Percentiles rank a stretch among this genome's conserved stretches.
phyloP scores from a whole-genome alignment of 1,139 yeast species.

The Pichiaceae sp. region DNA sequence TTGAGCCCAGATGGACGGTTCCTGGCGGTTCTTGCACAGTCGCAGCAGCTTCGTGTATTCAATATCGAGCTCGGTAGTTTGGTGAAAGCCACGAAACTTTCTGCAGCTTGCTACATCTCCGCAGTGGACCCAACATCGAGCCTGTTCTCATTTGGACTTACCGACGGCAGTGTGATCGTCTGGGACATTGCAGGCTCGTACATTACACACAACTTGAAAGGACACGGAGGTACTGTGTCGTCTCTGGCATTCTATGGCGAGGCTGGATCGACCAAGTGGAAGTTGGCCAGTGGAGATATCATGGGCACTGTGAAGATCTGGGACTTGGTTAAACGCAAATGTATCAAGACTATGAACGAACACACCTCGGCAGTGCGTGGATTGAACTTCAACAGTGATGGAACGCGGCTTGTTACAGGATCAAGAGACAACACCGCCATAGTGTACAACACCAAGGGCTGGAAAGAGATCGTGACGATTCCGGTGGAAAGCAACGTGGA shows the following conservation, averaged over 20 bases:
- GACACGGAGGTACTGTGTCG: slow-evolving; percentile 91
- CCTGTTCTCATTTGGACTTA: slow-evolving; percentile 86
- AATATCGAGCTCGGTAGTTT: slow-evolving; percentile 37
- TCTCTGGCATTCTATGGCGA: slow-evolving; percentile 70
- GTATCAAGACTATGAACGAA: slow-evolving; percentile 53
- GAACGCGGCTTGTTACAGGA: slow-evolving; percentile 59
- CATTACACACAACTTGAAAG: slow-evolving; percentile 83
- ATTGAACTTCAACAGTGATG: slow-evolving; percentile 50
- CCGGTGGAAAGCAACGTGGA: slow-evolving; percentile 79
- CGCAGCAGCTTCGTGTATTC: slow-evolving; percentile 71
- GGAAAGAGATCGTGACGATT: slow-evolving; percentile 54
- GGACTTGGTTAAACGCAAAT: slow-evolving; percentile 80
- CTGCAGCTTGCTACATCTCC: slow-evolving; percentile 78
- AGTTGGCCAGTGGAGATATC: slow-evolving; percentile 77
- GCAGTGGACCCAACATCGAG: slow-evolving; percentile 76
- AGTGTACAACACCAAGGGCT: slow-evolving; percentile 40
- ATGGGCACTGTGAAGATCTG: slow-evolving; percentile 82
- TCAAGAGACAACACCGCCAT: slow-evolving; percentile 83
- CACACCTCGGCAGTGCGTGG: slow-evolving; percentile 88
- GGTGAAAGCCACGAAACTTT: slow-evolving; percentile 46
- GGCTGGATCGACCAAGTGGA: slow-evolving; percentile 65
- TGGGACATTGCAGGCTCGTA: slow-evolving; percentile 90
- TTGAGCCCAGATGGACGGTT: slow-evolving; percentile 69
- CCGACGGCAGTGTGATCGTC: slow-evolving; percentile 87
- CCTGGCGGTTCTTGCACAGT: slow-evolving; percentile 71